These are phyloP conservation scores for Zancudomyces culisetae DNA, from an alignment of 371 early-diverging fungal genomes.

Conservation along the genomic window DNA sequence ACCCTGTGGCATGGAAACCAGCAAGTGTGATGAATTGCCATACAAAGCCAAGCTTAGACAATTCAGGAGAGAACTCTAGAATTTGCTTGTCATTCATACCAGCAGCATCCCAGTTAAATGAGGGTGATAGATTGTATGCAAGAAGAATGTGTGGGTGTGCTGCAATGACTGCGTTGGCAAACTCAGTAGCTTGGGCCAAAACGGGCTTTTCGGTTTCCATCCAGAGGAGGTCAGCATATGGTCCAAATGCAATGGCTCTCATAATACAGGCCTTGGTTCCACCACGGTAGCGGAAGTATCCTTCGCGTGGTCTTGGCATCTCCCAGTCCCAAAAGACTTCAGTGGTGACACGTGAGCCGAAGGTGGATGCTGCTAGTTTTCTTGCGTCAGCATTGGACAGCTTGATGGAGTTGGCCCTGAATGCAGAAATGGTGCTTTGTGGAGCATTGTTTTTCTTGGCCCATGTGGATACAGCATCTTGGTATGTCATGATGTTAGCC, in stretches of 20 bases:
- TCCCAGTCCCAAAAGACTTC: conserved; percentile 89
- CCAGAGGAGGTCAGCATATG: conserved; percentile 91
- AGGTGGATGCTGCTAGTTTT: conserved; percentile 40
- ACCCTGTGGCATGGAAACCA: conserved; percentile 84
- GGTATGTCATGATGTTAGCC: conserved; percentile 70
- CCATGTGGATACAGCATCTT: conserved; percentile 62
- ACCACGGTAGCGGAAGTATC: conserved; percentile 88
- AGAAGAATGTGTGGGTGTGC: conserved; percentile 39
- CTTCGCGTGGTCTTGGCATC: conserved; percentile 79
- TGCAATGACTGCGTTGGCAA: conserved; percentile 61
- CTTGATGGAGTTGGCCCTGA: conserved; percentile 31
- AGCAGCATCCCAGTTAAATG: conserved; percentile 97
- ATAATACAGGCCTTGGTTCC: conserved; percentile 79
- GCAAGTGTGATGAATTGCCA: conserved; percentile 98
- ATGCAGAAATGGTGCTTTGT: conserved; percentile 22
- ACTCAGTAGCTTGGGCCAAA: conserved; percentile 77
- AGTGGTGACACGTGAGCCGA: conserved; percentile 34
- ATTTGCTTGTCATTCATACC: conserved; percentile 84
- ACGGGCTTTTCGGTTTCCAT: conserved; percentile 96
- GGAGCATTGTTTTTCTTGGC: conserved; percentile 34
- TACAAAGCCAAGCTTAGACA: conserved; percentile 82
- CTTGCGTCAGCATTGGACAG: conserved; percentile 73
- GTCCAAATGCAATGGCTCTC: conserved; percentile 76
- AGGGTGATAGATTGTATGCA: conserved; percentile 93
- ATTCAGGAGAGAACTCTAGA: conserved; percentile 50